phyloP scores from a whole-genome alignment of 371 early-diverging fungal genomes.

The Mucor piriformis region DNA sequence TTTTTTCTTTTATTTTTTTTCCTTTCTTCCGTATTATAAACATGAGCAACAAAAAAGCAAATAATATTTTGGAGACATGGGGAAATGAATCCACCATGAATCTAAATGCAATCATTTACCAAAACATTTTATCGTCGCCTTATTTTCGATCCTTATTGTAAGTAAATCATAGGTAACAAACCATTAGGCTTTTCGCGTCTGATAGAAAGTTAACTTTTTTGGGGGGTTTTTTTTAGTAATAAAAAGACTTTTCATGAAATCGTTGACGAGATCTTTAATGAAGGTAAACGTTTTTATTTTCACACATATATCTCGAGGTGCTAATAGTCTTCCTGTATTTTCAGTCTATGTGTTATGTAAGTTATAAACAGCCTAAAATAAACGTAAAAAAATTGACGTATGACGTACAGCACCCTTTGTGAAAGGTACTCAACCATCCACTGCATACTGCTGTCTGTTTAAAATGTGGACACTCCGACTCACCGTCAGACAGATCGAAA shows the following conservation, averaged over 20 bases:
- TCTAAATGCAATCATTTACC: constrained; percentile 75
- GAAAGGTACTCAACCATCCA: constrained; percentile 80
- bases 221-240: no score
- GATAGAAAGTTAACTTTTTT: no score
- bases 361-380: neutral
- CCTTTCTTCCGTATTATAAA: neutral
- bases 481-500: constrained; percentile 78
- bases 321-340: no score
- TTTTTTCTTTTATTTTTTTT: neutral
- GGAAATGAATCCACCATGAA: constrained; percentile 87
- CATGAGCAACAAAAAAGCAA: constrained; percentile 44
- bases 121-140: constrained; percentile 71
- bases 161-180: constrained; percentile 25
- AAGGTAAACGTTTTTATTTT: constrained; percentile 48
- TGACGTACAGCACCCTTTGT: constrained; percentile 74
- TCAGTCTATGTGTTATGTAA: constrained; percentile 34
- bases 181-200: neutral
- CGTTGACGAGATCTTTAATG: constrained; percentile 79
- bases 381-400: neutral
- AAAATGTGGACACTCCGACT: constrained; percentile 84
- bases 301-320: no score
- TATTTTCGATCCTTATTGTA: constrained; percentile 75
- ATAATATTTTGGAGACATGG: constrained; percentile 70
- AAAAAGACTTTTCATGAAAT: constrained; percentile 83
- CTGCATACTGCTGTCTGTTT: constrained; percentile 85